Conservation (phyloP, 805 yeast genomes). For the Saccharomycopsis selenospora region DNA sequence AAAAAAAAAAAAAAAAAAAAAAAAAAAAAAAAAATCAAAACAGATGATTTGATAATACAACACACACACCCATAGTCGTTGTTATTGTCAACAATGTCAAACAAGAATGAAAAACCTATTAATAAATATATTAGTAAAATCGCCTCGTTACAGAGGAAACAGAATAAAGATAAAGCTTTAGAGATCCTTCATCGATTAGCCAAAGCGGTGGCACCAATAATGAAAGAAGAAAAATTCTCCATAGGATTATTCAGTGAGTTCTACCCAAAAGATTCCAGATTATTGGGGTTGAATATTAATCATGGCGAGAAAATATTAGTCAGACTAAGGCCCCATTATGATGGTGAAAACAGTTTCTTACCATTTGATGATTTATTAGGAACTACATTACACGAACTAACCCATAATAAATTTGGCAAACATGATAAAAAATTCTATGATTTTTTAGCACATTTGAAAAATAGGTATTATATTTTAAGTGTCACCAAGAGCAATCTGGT, state of each 20-base stretch:
- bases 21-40: too few relatives aligned
- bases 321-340: constrained; percentile 52
- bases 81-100: too few relatives aligned
- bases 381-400: constrained; percentile 81
- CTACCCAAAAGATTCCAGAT: constrained; percentile 57
- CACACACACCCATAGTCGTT: too few relatives aligned
- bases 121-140: constrained; percentile 24
- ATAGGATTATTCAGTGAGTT: constrained; percentile 73
- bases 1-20: too few relatives aligned
- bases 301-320: constrained; percentile 65
- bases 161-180: constrained; percentile 43
- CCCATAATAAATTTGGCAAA: constrained; percentile 74
- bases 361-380: constrained; percentile 65
- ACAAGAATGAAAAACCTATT: background rate
- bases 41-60: too few relatives aligned
- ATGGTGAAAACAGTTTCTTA: constrained; percentile 45
- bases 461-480: constrained; percentile 40
- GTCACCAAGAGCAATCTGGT: constrained; percentile 35
- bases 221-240: constrained; percentile 56
- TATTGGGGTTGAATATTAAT: constrained; percentile 80
- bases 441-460: constrained; percentile 53
- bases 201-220: constrained; percentile 65
- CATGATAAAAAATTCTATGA: constrained; percentile 69
- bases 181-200: constrained; percentile 64
- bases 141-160: constrained; percentile 42